These are phyloP conservation scores for Laetiporus sulphureus DNA, from an alignment of 1,284 basidiomycete species.

Conservation along the genomic window DNA sequence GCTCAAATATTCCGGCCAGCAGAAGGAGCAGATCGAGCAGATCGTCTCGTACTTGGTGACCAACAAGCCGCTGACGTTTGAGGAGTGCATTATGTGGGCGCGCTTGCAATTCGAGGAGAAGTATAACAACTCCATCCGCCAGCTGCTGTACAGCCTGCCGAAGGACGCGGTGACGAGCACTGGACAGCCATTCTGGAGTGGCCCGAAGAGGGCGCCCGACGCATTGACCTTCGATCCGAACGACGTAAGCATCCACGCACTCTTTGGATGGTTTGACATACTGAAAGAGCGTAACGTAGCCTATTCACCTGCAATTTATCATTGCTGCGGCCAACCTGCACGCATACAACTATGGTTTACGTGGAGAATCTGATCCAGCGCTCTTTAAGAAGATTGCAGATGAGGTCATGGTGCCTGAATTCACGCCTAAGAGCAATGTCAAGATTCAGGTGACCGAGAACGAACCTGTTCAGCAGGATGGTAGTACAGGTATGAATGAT, in stretches of 20 bases:
- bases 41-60: slow-evolving; percentile 90
- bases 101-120: slow-evolving; percentile 93
- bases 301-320: slow-evolving; percentile 85
- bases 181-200: slow-evolving; percentile 95
- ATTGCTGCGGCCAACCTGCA: slow-evolving; percentile 94
- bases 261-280: neutral
- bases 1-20: slow-evolving; percentile 86
- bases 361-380: slow-evolving; percentile 79
- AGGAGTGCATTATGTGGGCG: slow-evolving; percentile 98
- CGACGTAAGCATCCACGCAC: slow-evolving; percentile 52
- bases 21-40: slow-evolving; percentile 87
- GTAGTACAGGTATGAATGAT: slow-evolving; percentile 33
- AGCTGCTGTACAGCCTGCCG: slow-evolving; percentile 91
- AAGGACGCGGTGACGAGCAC: slow-evolving; percentile 87
- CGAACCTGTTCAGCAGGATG: slow-evolving; percentile 67
- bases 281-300: slow-evolving; percentile 38
- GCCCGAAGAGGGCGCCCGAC: slow-evolving; percentile 98
- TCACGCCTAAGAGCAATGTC: slow-evolving; percentile 87
- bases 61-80: slow-evolving; percentile 90
- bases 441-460: slow-evolving; percentile 95
- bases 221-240: slow-evolving; percentile 82
- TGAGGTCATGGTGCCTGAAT: slow-evolving; percentile 87
- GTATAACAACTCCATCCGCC: slow-evolving; percentile 91
- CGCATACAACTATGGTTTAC: slow-evolving; percentile 97
- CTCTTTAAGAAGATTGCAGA: slow-evolving; percentile 84